phyloP scores from a whole-genome alignment of 345 rosid genomes.

The Durio zibethinus region DNA sequence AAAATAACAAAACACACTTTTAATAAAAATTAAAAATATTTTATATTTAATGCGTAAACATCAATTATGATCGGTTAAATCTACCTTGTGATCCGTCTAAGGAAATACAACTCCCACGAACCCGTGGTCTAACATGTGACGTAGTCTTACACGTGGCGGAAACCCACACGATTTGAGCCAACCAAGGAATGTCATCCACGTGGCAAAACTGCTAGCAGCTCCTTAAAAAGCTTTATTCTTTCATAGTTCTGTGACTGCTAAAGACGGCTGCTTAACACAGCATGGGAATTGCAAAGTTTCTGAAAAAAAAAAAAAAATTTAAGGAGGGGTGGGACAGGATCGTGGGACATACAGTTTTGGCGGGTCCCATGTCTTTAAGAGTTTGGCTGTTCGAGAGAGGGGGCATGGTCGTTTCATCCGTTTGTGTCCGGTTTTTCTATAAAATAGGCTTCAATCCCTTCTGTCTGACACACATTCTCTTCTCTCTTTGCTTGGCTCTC shows the following conservation, averaged over 20 bases:
- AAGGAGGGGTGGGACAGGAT: not conserved
- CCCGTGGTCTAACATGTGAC: not conserved
- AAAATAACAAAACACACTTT: too few relatives aligned
- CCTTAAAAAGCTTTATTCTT: not conserved
- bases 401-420: slow-evolving; percentile 21
- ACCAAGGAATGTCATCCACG: slow-evolving; percentile 28
- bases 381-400: not conserved
- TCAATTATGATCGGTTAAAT: too few relatives aligned
- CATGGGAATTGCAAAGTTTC: not conserved
- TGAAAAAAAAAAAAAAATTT: too few relatives aligned
- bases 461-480: slow-evolving; percentile 19
- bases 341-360: not conserved
- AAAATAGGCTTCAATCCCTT: slow-evolving; percentile 22
- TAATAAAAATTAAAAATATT: too few relatives aligned
- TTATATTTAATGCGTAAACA: too few relatives aligned
- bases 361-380: not conserved
- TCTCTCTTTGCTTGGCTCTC: not conserved
- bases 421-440: slow-evolving; percentile 24
- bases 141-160: slow-evolving; percentile 6
- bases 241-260: not conserved
- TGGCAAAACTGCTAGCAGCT: not conserved
- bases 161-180: not conserved
- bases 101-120: not conserved
- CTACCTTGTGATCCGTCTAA: not conserved
- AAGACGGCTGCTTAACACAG: slow-evolving; percentile 14